Evolutionary conservation across 805 yeast species (phyloP).

Genomic region (Zygosaccharomyces pseudorouxii): DNA sequence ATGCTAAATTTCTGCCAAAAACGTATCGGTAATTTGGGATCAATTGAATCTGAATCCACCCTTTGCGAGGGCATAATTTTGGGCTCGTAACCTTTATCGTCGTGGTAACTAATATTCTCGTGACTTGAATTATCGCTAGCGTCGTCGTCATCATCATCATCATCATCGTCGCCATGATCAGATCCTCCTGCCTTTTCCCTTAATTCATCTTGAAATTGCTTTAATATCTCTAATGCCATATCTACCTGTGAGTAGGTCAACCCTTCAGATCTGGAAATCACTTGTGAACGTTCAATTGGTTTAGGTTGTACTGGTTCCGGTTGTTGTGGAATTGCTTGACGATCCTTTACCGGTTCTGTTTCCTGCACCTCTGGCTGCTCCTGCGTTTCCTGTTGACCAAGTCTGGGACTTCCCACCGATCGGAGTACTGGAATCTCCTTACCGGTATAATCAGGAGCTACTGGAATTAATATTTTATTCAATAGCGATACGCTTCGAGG

Average conservation of each 20-base stretch:
- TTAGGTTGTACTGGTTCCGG: neutral
- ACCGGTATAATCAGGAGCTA: neutral
- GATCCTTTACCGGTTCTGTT: neutral
- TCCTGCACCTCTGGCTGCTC: neutral
- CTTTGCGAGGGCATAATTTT: conserved; percentile 20
- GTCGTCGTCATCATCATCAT: conserved; percentile 6
- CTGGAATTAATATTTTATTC: conserved; percentile 17
- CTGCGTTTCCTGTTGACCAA: neutral
- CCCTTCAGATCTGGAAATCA: conserved; percentile 5
- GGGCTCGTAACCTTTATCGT: neutral
- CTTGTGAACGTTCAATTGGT: neutral
- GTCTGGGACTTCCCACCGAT: conserved; percentile 11
- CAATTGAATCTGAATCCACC: conserved; percentile 21
- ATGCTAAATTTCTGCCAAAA: conserved; percentile 14
- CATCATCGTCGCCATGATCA: no score
- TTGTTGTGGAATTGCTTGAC: neutral
- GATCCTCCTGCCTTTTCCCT: neutral
- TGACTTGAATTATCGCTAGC: conserved; percentile 3
- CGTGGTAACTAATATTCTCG: neutral
- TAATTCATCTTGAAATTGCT: conserved; percentile 6
- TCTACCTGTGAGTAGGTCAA: conserved; percentile 12
- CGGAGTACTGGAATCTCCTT: conserved; percentile 12
- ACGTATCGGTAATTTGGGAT: neutral
- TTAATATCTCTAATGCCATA: conserved; percentile 8
- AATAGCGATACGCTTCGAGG: conserved; percentile 21